Percentiles rank a stretch among this genome's conserved stretches.
Evolutionary conservation across 345 rosid species (phyloP).

Genomic region (Moringa oleifera): DNA sequence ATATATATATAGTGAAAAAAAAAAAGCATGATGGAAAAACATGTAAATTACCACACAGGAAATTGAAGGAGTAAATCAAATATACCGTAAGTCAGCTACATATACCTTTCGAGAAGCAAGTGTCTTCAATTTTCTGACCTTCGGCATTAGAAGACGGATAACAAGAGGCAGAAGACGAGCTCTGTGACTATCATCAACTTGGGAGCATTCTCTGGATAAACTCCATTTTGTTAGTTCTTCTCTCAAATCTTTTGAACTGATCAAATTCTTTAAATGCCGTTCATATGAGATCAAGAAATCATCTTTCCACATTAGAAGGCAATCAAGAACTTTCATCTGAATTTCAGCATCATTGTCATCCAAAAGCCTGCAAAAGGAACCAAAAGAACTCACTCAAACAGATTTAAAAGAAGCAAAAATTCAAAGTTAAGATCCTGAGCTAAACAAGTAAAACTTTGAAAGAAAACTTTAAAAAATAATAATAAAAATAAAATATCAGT

Average conservation of each 20-base stretch:
- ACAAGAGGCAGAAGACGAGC: conserved; percentile 53
- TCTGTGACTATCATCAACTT: conserved; percentile 62
- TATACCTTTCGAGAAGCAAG: conserved; percentile 85
- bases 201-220: conserved; percentile 51
- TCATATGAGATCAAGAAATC: conserved; percentile 66
- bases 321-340: conserved; percentile 78
- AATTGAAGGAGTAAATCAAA: conserved; percentile 2
- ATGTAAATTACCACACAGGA: background rate
- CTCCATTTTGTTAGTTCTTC: conserved; percentile 90
- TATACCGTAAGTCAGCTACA: background rate
- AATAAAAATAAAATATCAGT: conserved; percentile 3
- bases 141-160: conserved; percentile 68
- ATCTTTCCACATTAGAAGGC: conserved; percentile 73
- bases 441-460: background rate
- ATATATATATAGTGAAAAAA: background rate
- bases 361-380: conserved; percentile 55
- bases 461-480: background rate
- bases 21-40: too few species aligned
- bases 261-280: conserved; percentile 71
- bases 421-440: background rate
- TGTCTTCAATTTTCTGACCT: conserved; percentile 75
- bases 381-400: conserved; percentile 11
- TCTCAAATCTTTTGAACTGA: conserved; percentile 59
- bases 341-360: conserved; percentile 82
- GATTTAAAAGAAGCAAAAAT: background rate